Percentiles rank a stretch among this genome's conserved stretches.
Conservation (phyloP, 129 eudicot genomes). For the Flaveria brownii region DNA sequence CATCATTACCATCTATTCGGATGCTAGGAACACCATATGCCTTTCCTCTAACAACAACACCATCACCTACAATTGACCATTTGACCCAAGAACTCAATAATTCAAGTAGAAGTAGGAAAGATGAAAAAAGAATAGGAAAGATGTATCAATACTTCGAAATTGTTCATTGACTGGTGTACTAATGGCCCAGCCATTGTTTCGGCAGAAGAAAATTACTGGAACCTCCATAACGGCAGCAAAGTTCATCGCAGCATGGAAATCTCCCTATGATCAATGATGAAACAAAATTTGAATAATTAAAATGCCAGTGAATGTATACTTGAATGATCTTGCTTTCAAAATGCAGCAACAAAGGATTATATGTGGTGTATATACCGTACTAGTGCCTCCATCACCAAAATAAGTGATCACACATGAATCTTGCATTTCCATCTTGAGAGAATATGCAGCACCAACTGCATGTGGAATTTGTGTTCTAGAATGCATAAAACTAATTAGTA, state of each 20-base stretch:
- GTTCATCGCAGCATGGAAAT: conserved; percentile 83
- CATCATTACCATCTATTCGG: conserved; percentile 83
- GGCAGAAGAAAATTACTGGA: conserved; percentile 74
- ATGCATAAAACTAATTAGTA: neutral
- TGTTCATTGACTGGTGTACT: conserved; percentile 78
- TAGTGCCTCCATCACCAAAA: conserved; percentile 93
- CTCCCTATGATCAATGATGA: conserved; percentile 46
- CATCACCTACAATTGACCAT: conserved; percentile 59
- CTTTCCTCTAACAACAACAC: conserved; percentile 68
- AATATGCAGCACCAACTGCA: conserved; percentile 96
- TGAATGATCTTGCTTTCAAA: neutral
- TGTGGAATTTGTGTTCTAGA: conserved; percentile 82
- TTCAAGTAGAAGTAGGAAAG: neutral
- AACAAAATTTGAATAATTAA: neutral
- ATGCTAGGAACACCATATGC: conserved; percentile 83
- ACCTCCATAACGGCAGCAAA: conserved; percentile 89
- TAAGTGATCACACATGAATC: conserved; percentile 75
- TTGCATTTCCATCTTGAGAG: conserved; percentile 70
- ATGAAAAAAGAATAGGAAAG: neutral
- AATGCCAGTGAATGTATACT: neutral
- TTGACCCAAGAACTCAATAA: conserved; percentile 10
- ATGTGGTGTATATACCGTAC: conserved; percentile 50
- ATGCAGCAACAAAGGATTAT: neutral
- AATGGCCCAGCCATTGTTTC: conserved; percentile 94
- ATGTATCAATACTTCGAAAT: conserved; percentile 53